Conservation (phyloP, 805 yeast species). For the Pichia ethanolica region DNA sequence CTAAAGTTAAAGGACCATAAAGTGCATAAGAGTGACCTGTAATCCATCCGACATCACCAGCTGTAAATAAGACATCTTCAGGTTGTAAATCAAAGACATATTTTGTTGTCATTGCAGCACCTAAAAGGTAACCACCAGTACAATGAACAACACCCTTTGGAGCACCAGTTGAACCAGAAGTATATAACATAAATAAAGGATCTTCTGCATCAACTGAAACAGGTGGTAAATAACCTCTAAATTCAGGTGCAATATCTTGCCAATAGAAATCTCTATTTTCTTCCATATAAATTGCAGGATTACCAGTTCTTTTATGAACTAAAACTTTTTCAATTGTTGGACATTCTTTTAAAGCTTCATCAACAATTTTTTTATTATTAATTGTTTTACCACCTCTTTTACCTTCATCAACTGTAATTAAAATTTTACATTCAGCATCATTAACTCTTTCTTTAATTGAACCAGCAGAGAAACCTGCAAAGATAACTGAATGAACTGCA, state of each 20-base stretch:
- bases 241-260: constrained; percentile 82
- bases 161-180: constrained; percentile 97
- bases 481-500: constrained; percentile 92
- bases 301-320: constrained; percentile 85
- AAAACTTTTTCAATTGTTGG: constrained; percentile 74
- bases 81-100: constrained; percentile 90
- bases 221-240: constrained; percentile 81
- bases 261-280: constrained; percentile 89
- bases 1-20: constrained; percentile 85
- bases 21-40: constrained; percentile 96
- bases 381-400: constrained; percentile 93
- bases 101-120: constrained; percentile 86
- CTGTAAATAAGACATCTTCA: constrained; percentile 85
- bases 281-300: constrained; percentile 60
- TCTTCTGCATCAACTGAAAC: constrained; percentile 86
- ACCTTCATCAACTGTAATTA: constrained; percentile 93
- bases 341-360: constrained; percentile 78
- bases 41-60: constrained; percentile 99
- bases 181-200: constrained; percentile 90
- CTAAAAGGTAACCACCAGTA: constrained; percentile 90
- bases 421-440: constrained; percentile 79
- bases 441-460: constrained; percentile 85
- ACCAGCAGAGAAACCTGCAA: constrained; percentile 94
- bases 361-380: constrained; percentile 88
- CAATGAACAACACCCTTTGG: constrained; percentile 97